phyloP scores from a whole-genome alignment of 2,329 filamentous ascomycete species.

The Claviceps cyperi region DNA sequence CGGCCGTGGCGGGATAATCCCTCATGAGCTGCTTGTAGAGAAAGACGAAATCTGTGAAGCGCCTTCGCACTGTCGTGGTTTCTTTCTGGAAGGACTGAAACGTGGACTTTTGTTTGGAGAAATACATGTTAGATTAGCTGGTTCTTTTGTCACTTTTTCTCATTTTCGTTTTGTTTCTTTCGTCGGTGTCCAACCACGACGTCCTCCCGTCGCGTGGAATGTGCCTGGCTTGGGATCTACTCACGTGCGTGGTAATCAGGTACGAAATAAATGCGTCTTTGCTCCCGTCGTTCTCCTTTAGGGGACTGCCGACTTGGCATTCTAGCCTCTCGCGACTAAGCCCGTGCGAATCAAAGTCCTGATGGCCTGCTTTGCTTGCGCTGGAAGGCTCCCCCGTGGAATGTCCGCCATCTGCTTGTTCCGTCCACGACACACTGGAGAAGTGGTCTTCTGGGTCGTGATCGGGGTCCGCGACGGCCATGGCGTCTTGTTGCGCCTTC shows the following conservation, averaged over 20 bases:
- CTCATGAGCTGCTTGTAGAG: slow-evolving; percentile 79
- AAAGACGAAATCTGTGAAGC: slow-evolving; percentile 97
- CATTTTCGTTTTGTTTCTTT: not conserved
- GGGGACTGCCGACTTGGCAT: slow-evolving; percentile 66
- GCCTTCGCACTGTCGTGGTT: slow-evolving; percentile 65
- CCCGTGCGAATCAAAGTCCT: slow-evolving; percentile 41
- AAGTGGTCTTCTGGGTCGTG: slow-evolving; percentile 56
- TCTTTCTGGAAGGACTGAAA: slow-evolving; percentile 85
- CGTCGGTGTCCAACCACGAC: too few relatives aligned
- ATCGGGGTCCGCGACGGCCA: slow-evolving; percentile 40
- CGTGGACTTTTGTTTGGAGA: slow-evolving; percentile 50
- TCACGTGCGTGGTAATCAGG: slow-evolving; percentile 75
- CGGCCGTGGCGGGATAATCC: slow-evolving; percentile 82
- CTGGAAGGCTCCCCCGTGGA: slow-evolving; percentile 29
- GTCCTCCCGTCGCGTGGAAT: not conserved
- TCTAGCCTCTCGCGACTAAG: slow-evolving; percentile 64
- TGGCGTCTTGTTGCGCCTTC: slow-evolving; percentile 1
- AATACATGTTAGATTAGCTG: slow-evolving; percentile 1
- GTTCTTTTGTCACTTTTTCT: not conserved
- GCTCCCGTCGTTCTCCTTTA: slow-evolving; percentile 92
- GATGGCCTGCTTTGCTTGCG: slow-evolving; percentile 23
- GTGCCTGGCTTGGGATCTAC: slow-evolving; percentile 2
- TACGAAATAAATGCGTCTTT: slow-evolving; percentile 97
- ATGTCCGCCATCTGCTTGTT: slow-evolving; percentile 28
- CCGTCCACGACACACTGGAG: slow-evolving; percentile 68